Percentiles rank a stretch among this genome's conserved stretches.
These are phyloP conservation scores for Grammothele lineata DNA, from an alignment of 768 basidiomycete species.

Conservation along the genomic window DNA sequence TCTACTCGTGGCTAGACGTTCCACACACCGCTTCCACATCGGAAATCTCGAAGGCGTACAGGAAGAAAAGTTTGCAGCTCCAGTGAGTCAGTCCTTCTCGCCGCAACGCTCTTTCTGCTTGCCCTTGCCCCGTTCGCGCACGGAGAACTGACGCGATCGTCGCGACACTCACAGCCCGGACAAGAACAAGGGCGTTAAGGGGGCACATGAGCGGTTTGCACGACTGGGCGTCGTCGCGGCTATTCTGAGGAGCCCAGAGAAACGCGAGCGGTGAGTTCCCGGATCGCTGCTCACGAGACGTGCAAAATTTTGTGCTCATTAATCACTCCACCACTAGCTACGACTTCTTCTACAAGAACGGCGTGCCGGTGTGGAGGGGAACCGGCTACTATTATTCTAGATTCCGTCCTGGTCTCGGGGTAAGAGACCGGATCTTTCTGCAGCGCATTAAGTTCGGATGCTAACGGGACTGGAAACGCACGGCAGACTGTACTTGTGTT, in stretches of 20 bases:
- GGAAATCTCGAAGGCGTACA: constrained; percentile 87
- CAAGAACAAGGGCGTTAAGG: constrained; percentile 86
- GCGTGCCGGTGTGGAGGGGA: constrained; percentile 94
- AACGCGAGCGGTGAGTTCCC: constrained; percentile 64
- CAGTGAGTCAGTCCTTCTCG: constrained; percentile 56
- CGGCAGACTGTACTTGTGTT: constrained; percentile 71
- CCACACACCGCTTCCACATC: constrained; percentile 63
- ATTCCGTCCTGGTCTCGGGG: constrained; percentile 89
- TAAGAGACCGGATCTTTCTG: constrained; percentile 31
- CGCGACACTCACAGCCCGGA: constrained; percentile 77
- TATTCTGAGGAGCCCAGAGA: constrained; percentile 74
- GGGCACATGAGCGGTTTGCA: constrained; percentile 87
- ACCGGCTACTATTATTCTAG: constrained; percentile 96
- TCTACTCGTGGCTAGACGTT: constrained; percentile 92
- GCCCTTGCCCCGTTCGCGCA: neutral
- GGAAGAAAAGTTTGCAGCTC: constrained; percentile 83
- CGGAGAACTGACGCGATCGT: neutral
- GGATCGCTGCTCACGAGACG: neutral
- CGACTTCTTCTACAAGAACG: constrained; percentile 96
- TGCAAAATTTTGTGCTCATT: neutral
- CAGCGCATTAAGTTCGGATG: neutral
- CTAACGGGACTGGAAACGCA: too few species aligned
- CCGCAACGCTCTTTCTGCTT: neutral
- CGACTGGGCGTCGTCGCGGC: constrained; percentile 80
- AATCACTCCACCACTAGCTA: constrained; percentile 44